These are phyloP conservation scores for Lactarius tabidus DNA, from an alignment of 768 basidiomycete species.

Conservation along the genomic window DNA sequence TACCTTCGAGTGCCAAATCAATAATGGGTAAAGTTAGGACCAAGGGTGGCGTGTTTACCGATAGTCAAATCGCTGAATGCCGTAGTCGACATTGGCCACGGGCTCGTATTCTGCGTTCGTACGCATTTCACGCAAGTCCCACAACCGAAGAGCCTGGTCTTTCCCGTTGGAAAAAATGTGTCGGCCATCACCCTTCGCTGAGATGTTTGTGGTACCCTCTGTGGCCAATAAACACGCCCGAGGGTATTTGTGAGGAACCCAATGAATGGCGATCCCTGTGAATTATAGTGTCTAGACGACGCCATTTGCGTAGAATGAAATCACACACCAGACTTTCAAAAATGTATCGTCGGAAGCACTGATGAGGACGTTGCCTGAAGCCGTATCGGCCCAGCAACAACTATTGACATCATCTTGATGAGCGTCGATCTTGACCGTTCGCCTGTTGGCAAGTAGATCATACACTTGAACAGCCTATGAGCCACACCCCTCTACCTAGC, in stretches of 20 bases:
- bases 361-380: slow-evolving; percentile 89
- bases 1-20: slow-evolving; percentile 73
- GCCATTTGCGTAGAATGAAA: background rate
- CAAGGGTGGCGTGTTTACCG: slow-evolving; percentile 44
- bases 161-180: slow-evolving; percentile 96
- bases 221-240: slow-evolving; percentile 94
- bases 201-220: slow-evolving; percentile 92
- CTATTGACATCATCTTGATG: slow-evolving; percentile 93
- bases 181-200: slow-evolving; percentile 93
- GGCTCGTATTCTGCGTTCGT: slow-evolving; percentile 62
- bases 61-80: slow-evolving; percentile 70
- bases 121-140: slow-evolving; percentile 94
- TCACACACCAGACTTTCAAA: slow-evolving; percentile 85
- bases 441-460: slow-evolving; percentile 74
- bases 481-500: background rate
- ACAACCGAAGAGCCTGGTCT: slow-evolving; percentile 86
- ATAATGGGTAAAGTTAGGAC: slow-evolving; percentile 2
- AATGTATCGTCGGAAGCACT: slow-evolving; percentile 94
- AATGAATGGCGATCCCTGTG: slow-evolving; percentile 51
- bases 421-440: slow-evolving; percentile 82
- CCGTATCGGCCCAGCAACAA: slow-evolving; percentile 92
- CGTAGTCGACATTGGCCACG: slow-evolving; percentile 49
- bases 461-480: slow-evolving; percentile 55
- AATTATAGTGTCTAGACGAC: background rate
- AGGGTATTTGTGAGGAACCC: slow-evolving; percentile 59